These are phyloP conservation scores for Nannochloropsis gaditana DNA, from an alignment of 108 stramenopile genomes.

Conservation along the genomic window DNA sequence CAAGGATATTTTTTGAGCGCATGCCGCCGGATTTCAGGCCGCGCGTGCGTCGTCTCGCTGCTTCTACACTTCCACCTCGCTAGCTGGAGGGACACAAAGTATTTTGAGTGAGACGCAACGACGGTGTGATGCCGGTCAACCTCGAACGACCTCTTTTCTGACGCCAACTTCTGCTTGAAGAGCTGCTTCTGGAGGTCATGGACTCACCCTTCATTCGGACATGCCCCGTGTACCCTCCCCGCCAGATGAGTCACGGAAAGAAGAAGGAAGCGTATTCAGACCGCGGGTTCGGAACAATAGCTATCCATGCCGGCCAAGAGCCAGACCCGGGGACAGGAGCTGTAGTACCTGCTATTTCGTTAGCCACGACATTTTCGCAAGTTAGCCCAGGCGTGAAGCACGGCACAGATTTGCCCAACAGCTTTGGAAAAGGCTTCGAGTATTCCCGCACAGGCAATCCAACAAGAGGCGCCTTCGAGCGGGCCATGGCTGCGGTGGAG, in stretches of 20 bases:
- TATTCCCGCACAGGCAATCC: constrained; percentile 70
- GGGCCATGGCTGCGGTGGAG: constrained; percentile 59
- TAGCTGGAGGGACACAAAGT: too few relatives aligned
- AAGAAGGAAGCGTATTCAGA: neutral
- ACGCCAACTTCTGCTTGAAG: too few relatives aligned
- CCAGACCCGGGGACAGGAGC: constrained; percentile 12
- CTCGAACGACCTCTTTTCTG: too few relatives aligned
- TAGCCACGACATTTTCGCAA: constrained; percentile 8
- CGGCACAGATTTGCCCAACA: constrained; percentile 62
- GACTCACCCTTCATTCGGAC: too few relatives aligned
- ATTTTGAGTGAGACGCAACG: too few relatives aligned
- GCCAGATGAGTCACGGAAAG: neutral
- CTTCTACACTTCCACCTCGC: too few relatives aligned
- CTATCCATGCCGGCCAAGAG: constrained; percentile 18
- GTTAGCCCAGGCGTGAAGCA: neutral
- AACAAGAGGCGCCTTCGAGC: constrained; percentile 72
- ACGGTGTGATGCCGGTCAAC: too few relatives aligned
- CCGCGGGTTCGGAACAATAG: neutral
- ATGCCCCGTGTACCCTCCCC: too few relatives aligned
- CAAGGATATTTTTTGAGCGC: too few relatives aligned
- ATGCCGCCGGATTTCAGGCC: too few relatives aligned
- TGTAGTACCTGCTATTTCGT: neutral
- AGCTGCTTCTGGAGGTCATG: too few relatives aligned
- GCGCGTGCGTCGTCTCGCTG: too few relatives aligned
- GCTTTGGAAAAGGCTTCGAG: constrained; percentile 73